These are phyloP conservation scores for Rubroboletus satanas DNA, from an alignment of 768 basidiomycete genomes.

Conservation along the genomic window DNA sequence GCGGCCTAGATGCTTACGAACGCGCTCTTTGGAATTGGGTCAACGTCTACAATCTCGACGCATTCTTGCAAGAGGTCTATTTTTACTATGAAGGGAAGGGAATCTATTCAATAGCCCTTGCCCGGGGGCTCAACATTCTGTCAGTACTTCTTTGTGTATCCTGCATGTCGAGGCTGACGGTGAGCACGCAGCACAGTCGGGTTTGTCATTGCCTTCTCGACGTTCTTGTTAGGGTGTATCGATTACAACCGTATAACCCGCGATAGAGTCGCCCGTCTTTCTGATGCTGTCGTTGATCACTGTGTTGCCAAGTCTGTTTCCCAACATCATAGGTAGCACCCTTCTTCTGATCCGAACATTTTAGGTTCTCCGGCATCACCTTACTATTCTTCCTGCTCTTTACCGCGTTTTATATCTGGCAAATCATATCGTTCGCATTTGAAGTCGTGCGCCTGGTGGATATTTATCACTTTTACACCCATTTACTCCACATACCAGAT, in stretches of 20 bases:
- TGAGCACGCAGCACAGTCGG: conserved; percentile 75
- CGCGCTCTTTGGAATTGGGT: conserved; percentile 98
- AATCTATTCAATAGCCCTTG: conserved; percentile 89
- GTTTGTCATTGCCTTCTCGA: conserved; percentile 98
- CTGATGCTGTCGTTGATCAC: conserved; percentile 75
- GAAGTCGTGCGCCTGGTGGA: conserved; percentile 78
- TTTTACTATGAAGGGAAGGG: conserved; percentile 96
- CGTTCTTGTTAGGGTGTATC: conserved; percentile 91
- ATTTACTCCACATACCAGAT: conserved; percentile 92
- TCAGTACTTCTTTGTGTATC: conserved; percentile 44
- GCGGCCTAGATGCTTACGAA: conserved; percentile 80
- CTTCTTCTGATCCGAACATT: conserved; percentile 14
- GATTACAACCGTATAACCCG: conserved; percentile 81
- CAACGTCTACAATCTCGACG: conserved; percentile 95
- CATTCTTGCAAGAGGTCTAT: conserved; percentile 93
- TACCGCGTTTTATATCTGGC: conserved; percentile 85
- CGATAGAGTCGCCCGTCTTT: conserved; percentile 62
- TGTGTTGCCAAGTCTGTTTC: conserved; percentile 77
- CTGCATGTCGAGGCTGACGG: conserved; percentile 20
- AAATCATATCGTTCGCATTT: conserved; percentile 74
- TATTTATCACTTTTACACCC: conserved; percentile 95
- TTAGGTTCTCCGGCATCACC: conserved; percentile 80
- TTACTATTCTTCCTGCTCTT: conserved; percentile 82
- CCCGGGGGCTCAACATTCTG: conserved; percentile 91
- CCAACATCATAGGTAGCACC: neutral